Base-by-base conservation (phyloP, 306 rosid species). In the Canavalia ensiformis region DNA sequence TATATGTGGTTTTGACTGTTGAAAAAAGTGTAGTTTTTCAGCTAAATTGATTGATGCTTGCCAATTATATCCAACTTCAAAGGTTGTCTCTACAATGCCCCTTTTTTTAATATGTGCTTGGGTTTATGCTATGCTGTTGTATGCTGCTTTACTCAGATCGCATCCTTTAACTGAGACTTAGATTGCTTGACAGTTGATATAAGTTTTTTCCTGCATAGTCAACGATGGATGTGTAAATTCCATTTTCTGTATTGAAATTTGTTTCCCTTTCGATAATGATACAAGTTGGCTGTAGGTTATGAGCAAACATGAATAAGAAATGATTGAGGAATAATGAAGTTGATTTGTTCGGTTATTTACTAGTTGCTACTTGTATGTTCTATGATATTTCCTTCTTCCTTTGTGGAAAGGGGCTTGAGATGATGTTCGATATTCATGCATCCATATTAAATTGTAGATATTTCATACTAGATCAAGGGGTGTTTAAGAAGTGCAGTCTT, bases 151-250 rank as follows among this genome's bases (percentile, higher is more conserved):
- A 12, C 4, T 7, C 9, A 1, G 28, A 1, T 0, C 3, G 25
- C 4, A 2, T 5, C 0, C 1, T 30, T 0, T 1, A 1, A 0
- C 10, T 33, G 8, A 3, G 6, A 0, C 1, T 1, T 0, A 5
- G 7, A 0, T 35, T 6, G 1, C 30, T 8, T 10, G 42, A 45
- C 50, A 45, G 7, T 9, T 2, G 66, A 1, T 59, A 8, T 29
- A 3, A 31, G 66, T 2, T 57, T 57, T 56, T 2, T 9, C 13
- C 2, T 9, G 18, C 2, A 1, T 4, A 1, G 18, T 2, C 7
- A 0, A 5, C 11, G 5, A 2, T 62, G 18, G 44, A 8, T 10
- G n/a, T 2, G 25, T 1, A 31, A 31, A 59, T 3, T 33, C 2
- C 25, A 3, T 47, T 47, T 47, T 47, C n/a, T 47, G 8, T 3